Base-by-base conservation (phyloP, 202 grass and related monocot genomes). In the Elaeis oleifera region DNA sequence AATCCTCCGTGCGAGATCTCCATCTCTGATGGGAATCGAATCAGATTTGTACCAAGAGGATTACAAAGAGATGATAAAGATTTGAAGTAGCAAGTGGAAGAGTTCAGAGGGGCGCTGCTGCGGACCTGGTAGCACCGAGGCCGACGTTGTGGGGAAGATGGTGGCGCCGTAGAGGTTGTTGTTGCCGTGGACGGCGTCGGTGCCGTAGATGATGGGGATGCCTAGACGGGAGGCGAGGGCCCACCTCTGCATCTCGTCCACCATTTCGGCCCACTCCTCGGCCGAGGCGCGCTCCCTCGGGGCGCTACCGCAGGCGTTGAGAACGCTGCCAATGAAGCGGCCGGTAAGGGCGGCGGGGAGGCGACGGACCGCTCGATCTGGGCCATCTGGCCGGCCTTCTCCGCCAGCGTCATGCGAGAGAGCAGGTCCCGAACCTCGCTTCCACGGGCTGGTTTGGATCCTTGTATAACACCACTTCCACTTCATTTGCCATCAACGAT, bases 131-230 rank as follows among this genome's bases (percentile, higher is more conserved):
- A 53, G 88, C 88, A 18, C 94, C 94, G 67, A 99, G 80, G 23
- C 77, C 82, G 62, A 92, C 75, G 74, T 99, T 99, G 80, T 99
- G 88, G 1, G 85, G 70, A 99, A 99, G 7, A 99, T 44, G 62
- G 85, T 94, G 75, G 94, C 94, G 76, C 94, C 82, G 71, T 67
- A 99, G 64, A 94, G 68, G 76, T 84, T 99, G 69, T 84, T 99
- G 78, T 92, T 82, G 20, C 94, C 94, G 58, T 99, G 94, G 64
- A 89, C 80, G 59, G 88, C 88, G 31, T 99, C 88, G 52, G 80
- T 66, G 72, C 77, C 88, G 64, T 76, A 92, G 80, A 99, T 71
- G 75, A 94, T 94, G 20, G 85, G 94, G n/a, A 99, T 60, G 20
- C 71, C 77, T 36, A 89, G 94, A 57, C 88, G 70, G 61, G 94